Evolutionary conservation across 768 basidiomycete species (phyloP), one percentile per base, ranked within the genome.

Genomic region (Hortiboletus flavorubellus): DNA sequence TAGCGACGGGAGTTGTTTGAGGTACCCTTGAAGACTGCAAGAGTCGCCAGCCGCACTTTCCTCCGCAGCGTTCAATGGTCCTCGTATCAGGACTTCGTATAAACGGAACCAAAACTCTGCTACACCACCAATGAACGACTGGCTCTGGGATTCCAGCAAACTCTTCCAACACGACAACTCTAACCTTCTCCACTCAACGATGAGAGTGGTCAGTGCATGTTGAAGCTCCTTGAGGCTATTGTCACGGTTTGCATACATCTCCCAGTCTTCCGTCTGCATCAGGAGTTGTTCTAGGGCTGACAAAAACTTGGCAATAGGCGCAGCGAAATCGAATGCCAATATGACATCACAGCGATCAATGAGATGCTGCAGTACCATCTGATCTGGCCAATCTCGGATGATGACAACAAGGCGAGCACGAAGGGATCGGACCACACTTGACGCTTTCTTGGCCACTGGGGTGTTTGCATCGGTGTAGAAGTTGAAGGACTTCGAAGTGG

Each of bases 281-380:
- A 98, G 73, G 8, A 99, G 76, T 59, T 89, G 89, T 66, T 99
- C 97, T 41, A 98, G 67, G 6, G 86, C 84, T 0, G 91, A 80
- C 33, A 99, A 77, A 12, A 95, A 72, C 65, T 86, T 89, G 6
- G 96, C 93, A 9, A 97, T 75, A 0, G 97, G 86, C 59, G 84
- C 85, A 37, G 79, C 75, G 18, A 90, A 72, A 46, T 80, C 75
- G 21, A 93, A 73, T 0, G 73, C 65, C 40, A 93, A 73, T 55
- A 93, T 78, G 8, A 75, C 69, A 39, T 87, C 78, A 63, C 89
- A 93, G 33, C 87, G 86, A 53, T 80, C 80, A 35, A 77, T 75
- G 35, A 99, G 79, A 67, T 96, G 86, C 30, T 88, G 89, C n/a
- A 97, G 77, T 9, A 98, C 91, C 88, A 95, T 93, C 69, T 99